A percentile compares a stretch with the other conserved stretches of the same genome.
Evolutionary conservation across 805 yeast genomes (phyloP).

Genomic region (Pichia kluyveri): DNA sequence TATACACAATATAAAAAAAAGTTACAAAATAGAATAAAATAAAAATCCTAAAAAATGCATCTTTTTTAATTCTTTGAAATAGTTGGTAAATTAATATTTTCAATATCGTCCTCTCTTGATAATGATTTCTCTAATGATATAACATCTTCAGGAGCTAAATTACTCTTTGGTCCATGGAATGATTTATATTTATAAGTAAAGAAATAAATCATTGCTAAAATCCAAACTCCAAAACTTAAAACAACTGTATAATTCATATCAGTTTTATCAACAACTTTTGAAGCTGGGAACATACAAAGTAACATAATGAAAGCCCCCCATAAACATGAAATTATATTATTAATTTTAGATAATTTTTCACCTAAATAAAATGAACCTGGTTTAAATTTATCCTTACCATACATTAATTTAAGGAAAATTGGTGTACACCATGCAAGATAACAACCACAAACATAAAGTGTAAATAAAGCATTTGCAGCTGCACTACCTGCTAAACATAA

Average conservation of each 20-base stretch:
- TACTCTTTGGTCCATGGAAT: conserved; percentile 22
- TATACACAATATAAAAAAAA: background rate
- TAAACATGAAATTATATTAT: conserved; percentile 36
- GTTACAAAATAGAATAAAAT: background rate
- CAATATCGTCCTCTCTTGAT: background rate
- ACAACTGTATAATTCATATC: conserved; percentile 30
- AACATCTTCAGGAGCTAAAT: conserved; percentile 7
- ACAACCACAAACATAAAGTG: conserved; percentile 51
- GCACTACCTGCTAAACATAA: conserved; percentile 45
- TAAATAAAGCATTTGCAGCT: conserved; percentile 59
- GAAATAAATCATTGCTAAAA: conserved; percentile 16
- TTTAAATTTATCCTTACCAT: conserved; percentile 36
- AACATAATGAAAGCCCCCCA: conserved; percentile 45
- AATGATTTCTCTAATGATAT: background rate
- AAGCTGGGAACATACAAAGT: conserved; percentile 50
- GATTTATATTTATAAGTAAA: conserved; percentile 17
- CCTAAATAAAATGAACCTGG: conserved; percentile 65
- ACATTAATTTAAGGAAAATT: conserved; percentile 39
- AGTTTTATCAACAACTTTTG: conserved; percentile 25
- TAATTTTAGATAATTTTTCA: conserved; percentile 31
- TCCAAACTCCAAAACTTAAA: conserved; percentile 25
- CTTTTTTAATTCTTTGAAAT: background rate
- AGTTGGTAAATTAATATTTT: background rate
- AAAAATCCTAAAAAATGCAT: too few species aligned
- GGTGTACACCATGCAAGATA: conserved; percentile 56